These are phyloP conservation scores for Mimosa bimucronata DNA, from an alignment of 306 rosid species.

Conservation along the genomic window DNA sequence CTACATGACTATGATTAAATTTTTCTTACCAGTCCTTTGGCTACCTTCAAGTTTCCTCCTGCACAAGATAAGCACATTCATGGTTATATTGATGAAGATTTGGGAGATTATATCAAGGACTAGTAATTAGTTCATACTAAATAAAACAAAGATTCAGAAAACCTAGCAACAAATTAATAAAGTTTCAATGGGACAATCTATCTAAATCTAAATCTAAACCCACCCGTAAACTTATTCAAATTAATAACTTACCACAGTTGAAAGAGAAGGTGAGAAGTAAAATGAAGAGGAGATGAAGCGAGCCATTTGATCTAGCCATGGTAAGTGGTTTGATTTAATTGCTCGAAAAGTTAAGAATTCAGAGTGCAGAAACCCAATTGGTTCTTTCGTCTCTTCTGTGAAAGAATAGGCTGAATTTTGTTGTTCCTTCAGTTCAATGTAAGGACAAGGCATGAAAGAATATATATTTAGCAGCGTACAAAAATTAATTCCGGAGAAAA, in stretches of 20 bases:
- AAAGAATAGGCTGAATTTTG: background rate
- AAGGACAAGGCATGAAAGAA: background rate
- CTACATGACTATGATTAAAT: background rate
- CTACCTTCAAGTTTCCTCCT: constrained; percentile 35
- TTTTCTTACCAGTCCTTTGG: constrained; percentile 33
- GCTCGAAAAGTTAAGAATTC: background rate
- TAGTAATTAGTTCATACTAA: background rate
- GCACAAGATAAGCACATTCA: background rate
- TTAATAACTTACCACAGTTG: too few species aligned
- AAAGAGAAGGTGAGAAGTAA: background rate
- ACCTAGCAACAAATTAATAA: background rate
- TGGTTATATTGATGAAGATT: background rate
- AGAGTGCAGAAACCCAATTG: background rate
- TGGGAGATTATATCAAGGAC: background rate
- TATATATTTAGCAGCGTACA: too few species aligned
- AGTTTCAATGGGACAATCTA: too few species aligned
- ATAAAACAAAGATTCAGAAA: background rate
- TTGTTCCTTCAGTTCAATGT: background rate
- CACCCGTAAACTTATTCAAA: too few species aligned
- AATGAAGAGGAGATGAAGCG: background rate
- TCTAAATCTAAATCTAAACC: too few species aligned
- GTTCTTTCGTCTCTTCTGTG: background rate
- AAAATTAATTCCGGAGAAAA: too few species aligned
- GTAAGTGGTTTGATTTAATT: background rate
- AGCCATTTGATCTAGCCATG: background rate